Conservation (phyloP, 345 rosid species). For the Eucalyptus camaldulensis region DNA sequence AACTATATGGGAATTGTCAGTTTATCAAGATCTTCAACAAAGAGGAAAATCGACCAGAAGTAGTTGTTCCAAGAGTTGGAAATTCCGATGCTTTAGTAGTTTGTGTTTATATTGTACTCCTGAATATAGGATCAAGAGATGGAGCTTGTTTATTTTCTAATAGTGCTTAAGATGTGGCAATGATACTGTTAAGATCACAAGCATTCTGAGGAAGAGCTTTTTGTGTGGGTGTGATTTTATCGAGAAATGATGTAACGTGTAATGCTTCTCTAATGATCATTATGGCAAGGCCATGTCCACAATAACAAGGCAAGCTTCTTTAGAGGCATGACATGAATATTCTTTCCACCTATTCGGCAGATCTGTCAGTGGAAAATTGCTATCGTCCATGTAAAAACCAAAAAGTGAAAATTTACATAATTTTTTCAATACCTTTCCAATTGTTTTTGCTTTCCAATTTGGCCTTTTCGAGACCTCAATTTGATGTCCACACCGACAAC, state of each 20-base stretch:
- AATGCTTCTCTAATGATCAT: constrained; percentile 1
- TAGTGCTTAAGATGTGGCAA: background rate
- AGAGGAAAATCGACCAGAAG: background rate
- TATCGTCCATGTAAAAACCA: no score
- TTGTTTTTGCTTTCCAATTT: no score
- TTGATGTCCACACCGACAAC: no score
- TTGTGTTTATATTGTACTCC: background rate
- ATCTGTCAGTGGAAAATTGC: no score
- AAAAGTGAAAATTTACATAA: no score
- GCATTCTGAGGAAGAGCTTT: background rate
- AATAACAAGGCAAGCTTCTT: no score
- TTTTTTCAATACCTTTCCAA: no score
- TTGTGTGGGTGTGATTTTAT: background rate
- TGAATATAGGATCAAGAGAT: background rate
- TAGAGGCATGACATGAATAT: no score
- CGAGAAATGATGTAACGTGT: background rate
- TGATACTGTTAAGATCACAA: background rate
- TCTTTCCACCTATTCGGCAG: no score
- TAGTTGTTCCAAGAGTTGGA: background rate
- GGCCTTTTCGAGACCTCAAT: no score
- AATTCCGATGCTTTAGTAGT: background rate
- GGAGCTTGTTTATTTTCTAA: background rate
- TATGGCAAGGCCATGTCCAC: no score
- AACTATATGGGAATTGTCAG: background rate
- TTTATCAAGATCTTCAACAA: background rate